A percentile compares a stretch with the other conserved stretches of the same genome.
Evolutionary conservation across 192 early-diverging fungal genomes (phyloP).

Genomic region (Podila verticillata): DNA sequence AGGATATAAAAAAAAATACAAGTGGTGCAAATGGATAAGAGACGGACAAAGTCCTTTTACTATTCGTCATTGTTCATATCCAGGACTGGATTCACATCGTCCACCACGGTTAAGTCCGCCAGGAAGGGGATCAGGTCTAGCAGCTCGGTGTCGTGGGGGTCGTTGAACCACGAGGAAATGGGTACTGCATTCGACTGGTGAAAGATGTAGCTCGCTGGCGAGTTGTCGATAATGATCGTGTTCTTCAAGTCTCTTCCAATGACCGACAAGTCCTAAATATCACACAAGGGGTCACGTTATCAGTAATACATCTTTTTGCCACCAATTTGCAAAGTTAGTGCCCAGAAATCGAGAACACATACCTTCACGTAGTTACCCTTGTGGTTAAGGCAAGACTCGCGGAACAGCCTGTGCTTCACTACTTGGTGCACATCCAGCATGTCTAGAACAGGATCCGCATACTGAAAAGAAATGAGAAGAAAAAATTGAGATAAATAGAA

Average conservation of each 20-base stretch:
- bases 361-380: conserved; percentile 97
- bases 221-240: conserved; percentile 96
- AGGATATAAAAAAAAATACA: conserved; percentile 8
- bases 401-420: conserved; percentile 93
- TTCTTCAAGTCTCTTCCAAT: conserved; percentile 86
- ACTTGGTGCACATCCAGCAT: conserved; percentile 86
- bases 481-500: neutral
- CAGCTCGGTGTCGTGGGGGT: conserved; percentile 95
- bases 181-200: conserved; percentile 97
- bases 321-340: neutral
- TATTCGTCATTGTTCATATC: conserved; percentile 61
- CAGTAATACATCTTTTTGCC: no score
- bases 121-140: conserved; percentile 95
- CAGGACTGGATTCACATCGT: conserved; percentile 88
- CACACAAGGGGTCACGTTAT: neutral
- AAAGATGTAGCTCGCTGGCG: conserved; percentile 95
- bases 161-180: conserved; percentile 96
- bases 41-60: conserved; percentile 19
- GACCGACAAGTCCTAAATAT: conserved; percentile 80
- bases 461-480: conserved; percentile 61
- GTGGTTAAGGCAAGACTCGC: conserved; percentile 94
- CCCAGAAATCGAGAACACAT: neutral
- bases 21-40: neutral
- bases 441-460: conserved; percentile 98
- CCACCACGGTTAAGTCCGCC: conserved; percentile 87